Evolutionary conservation across 495 filamentous ascomycete genomes (phyloP).

Genomic region (Talaromyces wortmannii): DNA sequence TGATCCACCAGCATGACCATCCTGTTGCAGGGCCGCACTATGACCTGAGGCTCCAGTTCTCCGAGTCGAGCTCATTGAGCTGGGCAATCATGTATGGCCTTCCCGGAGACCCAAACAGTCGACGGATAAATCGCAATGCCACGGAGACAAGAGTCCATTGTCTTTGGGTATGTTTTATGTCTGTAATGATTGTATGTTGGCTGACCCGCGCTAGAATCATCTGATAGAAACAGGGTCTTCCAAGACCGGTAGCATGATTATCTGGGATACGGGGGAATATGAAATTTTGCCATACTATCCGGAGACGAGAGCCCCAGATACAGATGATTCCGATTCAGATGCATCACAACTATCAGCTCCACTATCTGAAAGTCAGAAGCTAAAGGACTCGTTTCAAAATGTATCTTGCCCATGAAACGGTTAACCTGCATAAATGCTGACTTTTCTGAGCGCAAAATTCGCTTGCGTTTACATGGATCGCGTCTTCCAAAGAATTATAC

Average conservation of each 20-base stretch:
- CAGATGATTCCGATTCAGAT: constrained; percentile 35
- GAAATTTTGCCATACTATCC: constrained; percentile 41
- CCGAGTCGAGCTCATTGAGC: constrained; percentile 51
- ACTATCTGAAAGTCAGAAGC: constrained; percentile 45
- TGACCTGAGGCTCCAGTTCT: constrained; percentile 62
- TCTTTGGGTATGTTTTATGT: constrained; percentile 46
- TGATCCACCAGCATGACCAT: constrained; percentile 67
- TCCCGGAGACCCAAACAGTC: constrained; percentile 56
- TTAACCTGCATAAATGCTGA: not conserved
- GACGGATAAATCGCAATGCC: constrained; percentile 51
- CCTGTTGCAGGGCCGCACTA: constrained; percentile 58
- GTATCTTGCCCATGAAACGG: constrained; percentile 12
- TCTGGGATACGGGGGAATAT: constrained; percentile 68
- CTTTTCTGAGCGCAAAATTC: constrained; percentile 43
- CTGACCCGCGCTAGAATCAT: constrained; percentile 46
- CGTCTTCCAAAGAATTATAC: constrained; percentile 53
- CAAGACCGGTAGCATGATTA: constrained; percentile 55
- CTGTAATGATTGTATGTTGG: not conserved
- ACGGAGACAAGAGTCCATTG: constrained; percentile 63
- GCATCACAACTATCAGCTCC: constrained; percentile 4
- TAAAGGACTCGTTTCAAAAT: constrained; percentile 45
- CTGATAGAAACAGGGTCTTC: constrained; percentile 56
- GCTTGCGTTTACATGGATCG: constrained; percentile 51
- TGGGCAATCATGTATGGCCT: constrained; percentile 64
- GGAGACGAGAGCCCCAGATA: constrained; percentile 23